phyloP scores from a whole-genome alignment of 2,329 filamentous ascomycete genomes.

The Fusarium marasasianum region DNA sequence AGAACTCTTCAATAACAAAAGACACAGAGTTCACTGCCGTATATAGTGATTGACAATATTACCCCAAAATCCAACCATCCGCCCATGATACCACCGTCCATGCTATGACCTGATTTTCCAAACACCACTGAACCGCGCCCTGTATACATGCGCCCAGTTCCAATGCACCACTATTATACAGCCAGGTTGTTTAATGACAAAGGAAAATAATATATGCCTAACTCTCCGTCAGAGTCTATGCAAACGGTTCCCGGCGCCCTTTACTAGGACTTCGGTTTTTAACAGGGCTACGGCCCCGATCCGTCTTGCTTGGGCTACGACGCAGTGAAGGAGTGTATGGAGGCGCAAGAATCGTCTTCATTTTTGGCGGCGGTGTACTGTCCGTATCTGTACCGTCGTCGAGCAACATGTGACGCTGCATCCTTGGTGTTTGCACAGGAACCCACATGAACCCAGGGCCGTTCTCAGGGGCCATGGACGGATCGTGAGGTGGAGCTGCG shows the following conservation, averaged over 20 bases:
- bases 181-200: slow-evolving; percentile 9
- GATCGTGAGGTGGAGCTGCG: slow-evolving; percentile 28
- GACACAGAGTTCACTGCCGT: slow-evolving; percentile 1
- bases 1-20: background rate
- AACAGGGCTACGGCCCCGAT: slow-evolving; percentile 58
- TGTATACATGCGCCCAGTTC: slow-evolving; percentile 25
- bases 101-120: slow-evolving; percentile 23
- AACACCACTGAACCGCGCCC: slow-evolving; percentile 11
- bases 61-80: background rate
- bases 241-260: slow-evolving; percentile 24
- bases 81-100: background rate
- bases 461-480: slow-evolving; percentile 43
- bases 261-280: slow-evolving; percentile 56
- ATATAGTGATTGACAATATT: slow-evolving; percentile 19
- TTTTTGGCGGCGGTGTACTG: slow-evolving; percentile 55
- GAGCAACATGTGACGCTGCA: slow-evolving; percentile 54
- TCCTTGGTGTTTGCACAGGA: slow-evolving; percentile 59
- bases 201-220: slow-evolving; percentile 11
- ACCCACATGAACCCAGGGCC: slow-evolving; percentile 60
- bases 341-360: slow-evolving; percentile 54
- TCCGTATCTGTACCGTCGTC: slow-evolving; percentile 63
- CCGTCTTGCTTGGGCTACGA: slow-evolving; percentile 60
- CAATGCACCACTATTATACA: slow-evolving; percentile 38
- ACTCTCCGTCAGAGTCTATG: background rate
- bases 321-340: slow-evolving; percentile 58